phyloP scores from a whole-genome alignment of 352 stramenopile species.

The Globisporangium abappressorium region DNA sequence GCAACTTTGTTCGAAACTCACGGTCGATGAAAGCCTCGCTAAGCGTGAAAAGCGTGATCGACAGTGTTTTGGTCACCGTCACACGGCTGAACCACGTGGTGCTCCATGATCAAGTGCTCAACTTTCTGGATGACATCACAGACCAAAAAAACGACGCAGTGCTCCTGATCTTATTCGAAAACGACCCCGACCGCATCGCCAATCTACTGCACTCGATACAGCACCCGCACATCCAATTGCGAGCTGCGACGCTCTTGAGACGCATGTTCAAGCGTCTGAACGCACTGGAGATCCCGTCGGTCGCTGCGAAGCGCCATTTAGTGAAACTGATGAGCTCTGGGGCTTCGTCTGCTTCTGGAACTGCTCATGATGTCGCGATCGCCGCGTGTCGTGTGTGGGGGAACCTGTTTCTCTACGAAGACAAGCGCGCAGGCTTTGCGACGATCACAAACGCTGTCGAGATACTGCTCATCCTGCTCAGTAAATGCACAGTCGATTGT shows the following conservation, averaged over 20 bases:
- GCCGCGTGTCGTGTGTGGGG: constrained; percentile 52
- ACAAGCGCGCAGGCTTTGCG: constrained; percentile 50
- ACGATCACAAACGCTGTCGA: constrained; percentile 34
- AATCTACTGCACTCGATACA: constrained; percentile 49
- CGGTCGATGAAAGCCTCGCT: constrained; percentile 27
- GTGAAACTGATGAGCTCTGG: constrained; percentile 28
- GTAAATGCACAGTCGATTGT: constrained; percentile 14
- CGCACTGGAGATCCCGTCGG: constrained; percentile 30
- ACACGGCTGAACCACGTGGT: constrained; percentile 32
- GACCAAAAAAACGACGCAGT: constrained; percentile 42
- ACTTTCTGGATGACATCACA: constrained; percentile 50
- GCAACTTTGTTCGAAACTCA: constrained; percentile 35
- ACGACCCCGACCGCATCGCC: constrained; percentile 48
- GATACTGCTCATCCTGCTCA: constrained; percentile 37
- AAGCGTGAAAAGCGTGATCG: constrained; percentile 30
- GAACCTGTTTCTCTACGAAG: constrained; percentile 56
- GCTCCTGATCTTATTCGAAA: constrained; percentile 36
- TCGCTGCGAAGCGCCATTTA: constrained; percentile 42
- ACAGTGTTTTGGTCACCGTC: constrained; percentile 31
- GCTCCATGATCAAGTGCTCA: constrained; percentile 45
- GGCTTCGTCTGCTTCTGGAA: not conserved
- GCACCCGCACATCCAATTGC: constrained; percentile 25
- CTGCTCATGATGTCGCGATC: constrained; percentile 21
- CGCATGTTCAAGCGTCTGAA: constrained; percentile 64
- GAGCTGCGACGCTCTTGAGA: constrained; percentile 37